Evolutionary conservation across 495 filamentous ascomycete genomes (phyloP).

Genomic region (Penicillium flavigenum): DNA sequence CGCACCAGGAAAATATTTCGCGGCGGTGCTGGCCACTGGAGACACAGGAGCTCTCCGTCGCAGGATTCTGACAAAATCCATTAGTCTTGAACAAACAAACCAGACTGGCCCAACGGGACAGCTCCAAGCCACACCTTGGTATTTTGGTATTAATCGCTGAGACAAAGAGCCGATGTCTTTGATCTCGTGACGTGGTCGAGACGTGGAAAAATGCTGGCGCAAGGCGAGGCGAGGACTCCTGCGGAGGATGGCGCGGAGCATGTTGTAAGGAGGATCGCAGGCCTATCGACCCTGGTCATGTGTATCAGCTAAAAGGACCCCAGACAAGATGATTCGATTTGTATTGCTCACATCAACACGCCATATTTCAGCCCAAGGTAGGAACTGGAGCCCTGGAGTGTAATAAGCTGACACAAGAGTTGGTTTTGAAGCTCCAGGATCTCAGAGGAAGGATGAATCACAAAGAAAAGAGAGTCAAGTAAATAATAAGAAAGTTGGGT

Average conservation of each 20-base stretch:
- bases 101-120: background rate
- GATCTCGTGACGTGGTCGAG: conserved; percentile 39
- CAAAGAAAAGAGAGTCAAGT: background rate
- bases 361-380: conserved; percentile 2
- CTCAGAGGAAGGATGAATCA: background rate
- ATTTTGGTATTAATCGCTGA: conserved; percentile 45
- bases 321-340: background rate
- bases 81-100: conserved; percentile 4
- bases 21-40: conserved; percentile 87
- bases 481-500: conserved; percentile 4
- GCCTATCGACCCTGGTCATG: conserved; percentile 5
- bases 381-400: background rate
- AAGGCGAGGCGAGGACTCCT: conserved; percentile 17
- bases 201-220: conserved; percentile 40
- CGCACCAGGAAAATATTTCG: conserved; percentile 88
- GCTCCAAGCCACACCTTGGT: conserved; percentile 48
- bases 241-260: conserved; percentile 18
- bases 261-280: conserved; percentile 8
- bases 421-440: background rate
- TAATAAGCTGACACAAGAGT: background rate
- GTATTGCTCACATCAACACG: conserved; percentile 10
- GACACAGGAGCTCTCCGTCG: conserved; percentile 65
- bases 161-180: conserved; percentile 44
- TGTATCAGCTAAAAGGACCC: conserved; percentile 1
- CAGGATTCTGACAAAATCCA: conserved; percentile 45